Conservation (phyloP, 371 early-diverging fungal species). For the Mucor indicus region DNA sequence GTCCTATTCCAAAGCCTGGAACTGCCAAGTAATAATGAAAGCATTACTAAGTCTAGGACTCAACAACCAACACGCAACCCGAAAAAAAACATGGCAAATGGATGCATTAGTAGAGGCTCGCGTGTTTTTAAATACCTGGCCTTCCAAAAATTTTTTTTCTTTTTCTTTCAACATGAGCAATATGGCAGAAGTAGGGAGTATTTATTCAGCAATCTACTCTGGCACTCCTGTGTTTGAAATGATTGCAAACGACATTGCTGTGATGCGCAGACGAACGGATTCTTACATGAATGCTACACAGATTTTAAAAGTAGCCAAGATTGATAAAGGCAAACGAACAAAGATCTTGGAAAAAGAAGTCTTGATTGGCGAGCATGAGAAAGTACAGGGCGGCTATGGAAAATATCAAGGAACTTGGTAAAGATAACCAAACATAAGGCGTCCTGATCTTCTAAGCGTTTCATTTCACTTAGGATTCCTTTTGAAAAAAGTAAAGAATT, state of each 20-base stretch:
- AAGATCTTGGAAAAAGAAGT: constrained; percentile 92
- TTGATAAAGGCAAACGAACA: constrained; percentile 90
- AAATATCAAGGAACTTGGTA: constrained; percentile 95
- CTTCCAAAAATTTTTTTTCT: too few relatives aligned
- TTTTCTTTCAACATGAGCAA: too few relatives aligned
- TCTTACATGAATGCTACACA: constrained; percentile 96
- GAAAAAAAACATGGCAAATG: too few relatives aligned
- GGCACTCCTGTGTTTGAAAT: constrained; percentile 84
- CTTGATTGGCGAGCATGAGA: constrained; percentile 82
- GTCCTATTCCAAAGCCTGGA: too few relatives aligned
- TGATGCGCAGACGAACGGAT: constrained; percentile 89
- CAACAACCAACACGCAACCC: too few relatives aligned
- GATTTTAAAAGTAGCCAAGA: constrained; percentile 92
- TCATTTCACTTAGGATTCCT: constrained; percentile 66
- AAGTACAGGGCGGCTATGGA: constrained; percentile 97
- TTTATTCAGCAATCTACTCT: constrained; percentile 77
- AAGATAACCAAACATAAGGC: too few relatives aligned
- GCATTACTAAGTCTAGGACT: too few relatives aligned
- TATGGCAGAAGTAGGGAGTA: constrained; percentile 7
- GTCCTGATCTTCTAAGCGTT: too few relatives aligned
- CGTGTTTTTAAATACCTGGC: too few relatives aligned
- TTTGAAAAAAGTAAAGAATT: constrained; percentile 66
- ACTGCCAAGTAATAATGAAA: too few relatives aligned
- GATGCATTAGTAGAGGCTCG: too few relatives aligned
- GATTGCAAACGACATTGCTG: constrained; percentile 80